These are phyloP conservation scores for Vigna hirtella DNA, from an alignment of 306 rosid species.

Conservation along the genomic window DNA sequence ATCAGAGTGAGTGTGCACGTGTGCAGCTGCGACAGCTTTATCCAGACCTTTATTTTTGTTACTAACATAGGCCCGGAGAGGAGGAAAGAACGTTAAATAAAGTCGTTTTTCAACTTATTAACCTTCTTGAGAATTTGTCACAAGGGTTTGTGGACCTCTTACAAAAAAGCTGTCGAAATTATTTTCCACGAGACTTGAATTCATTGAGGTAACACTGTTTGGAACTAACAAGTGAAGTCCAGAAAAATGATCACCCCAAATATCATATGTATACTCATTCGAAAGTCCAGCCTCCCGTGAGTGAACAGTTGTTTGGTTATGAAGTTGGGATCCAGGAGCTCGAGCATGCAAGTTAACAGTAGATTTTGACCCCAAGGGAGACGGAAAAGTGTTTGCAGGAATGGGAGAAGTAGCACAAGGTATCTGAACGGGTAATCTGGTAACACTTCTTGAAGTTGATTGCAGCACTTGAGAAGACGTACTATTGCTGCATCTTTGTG, in stretches of 20 bases:
- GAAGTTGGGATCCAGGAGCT: conserved; percentile 77
- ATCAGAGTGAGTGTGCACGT: conserved; percentile 15
- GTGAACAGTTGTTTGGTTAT: conserved; percentile 45
- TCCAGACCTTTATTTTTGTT: conserved; percentile 4
- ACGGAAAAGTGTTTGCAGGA: conserved; percentile 46
- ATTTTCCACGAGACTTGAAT: conserved; percentile 56
- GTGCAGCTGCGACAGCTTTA: conserved; percentile 1
- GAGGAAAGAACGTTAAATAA: conserved; percentile 24
- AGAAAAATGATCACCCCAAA: conserved; percentile 93
- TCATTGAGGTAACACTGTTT: conserved; percentile 59
- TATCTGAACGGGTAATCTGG: conserved; percentile 53
- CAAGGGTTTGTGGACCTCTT: conserved; percentile 73
- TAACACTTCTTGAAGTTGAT: conserved; percentile 48
- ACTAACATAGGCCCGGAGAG: conserved; percentile 6
- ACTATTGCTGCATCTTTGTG: conserved; percentile 32
- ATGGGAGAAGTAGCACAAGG: conserved; percentile 62
- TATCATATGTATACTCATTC: conserved; percentile 85
- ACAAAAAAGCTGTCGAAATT: conserved; percentile 91
- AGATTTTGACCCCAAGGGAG: conserved; percentile 53
- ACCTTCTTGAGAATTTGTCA: conserved; percentile 61
- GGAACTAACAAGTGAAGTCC: conserved; percentile 70
- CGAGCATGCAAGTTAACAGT: conserved; percentile 60
- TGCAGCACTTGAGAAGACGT: conserved; percentile 49
- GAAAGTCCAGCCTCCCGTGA: conserved; percentile 52
- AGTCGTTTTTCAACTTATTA: conserved; percentile 47